Conservation (phyloP, 164 flowering plant species). For the Stephania yunnanensis region DNA sequence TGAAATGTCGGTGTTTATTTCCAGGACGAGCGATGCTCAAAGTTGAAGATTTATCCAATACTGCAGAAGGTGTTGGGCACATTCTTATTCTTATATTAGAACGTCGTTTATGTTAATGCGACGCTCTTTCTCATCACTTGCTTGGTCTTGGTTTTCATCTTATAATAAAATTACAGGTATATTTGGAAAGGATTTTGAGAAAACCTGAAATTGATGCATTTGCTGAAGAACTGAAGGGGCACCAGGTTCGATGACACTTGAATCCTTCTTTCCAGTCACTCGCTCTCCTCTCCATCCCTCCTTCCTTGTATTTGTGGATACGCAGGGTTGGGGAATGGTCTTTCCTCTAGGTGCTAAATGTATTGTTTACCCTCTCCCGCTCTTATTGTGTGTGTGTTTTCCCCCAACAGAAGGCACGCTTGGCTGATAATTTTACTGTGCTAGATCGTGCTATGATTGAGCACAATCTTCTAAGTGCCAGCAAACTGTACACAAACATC, state of each 20-base stretch:
- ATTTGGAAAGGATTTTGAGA: constrained; percentile 93
- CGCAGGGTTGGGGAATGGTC: not conserved
- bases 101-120: not conserved
- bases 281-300: not conserved
- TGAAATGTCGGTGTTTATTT: constrained; percentile 12
- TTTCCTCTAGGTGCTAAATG: not conserved
- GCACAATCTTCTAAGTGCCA: constrained; percentile 96
- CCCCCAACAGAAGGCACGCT: constrained; percentile 69
- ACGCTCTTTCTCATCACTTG: not conserved
- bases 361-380: constrained; percentile 3
- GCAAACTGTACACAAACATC: constrained; percentile 95
- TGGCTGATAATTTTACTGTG: constrained; percentile 95
- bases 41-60: constrained; percentile 91
- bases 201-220: constrained; percentile 99
- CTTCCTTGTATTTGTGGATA: not conserved
- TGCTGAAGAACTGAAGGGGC: constrained; percentile 85
- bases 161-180: constrained; percentile 47
- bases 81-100: not conserved
- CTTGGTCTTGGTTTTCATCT: not conserved
- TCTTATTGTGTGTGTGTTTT: constrained; percentile 4
- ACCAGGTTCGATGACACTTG: constrained; percentile 53
- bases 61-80: constrained; percentile 65
- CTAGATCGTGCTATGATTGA: constrained; percentile 99
- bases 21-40: constrained; percentile 97
- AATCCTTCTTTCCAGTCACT: not conserved